These are phyloP conservation scores for Pestalotiopsis fici DNA, from an alignment of 2,329 filamentous ascomycete genomes.

Conservation along the genomic window DNA sequence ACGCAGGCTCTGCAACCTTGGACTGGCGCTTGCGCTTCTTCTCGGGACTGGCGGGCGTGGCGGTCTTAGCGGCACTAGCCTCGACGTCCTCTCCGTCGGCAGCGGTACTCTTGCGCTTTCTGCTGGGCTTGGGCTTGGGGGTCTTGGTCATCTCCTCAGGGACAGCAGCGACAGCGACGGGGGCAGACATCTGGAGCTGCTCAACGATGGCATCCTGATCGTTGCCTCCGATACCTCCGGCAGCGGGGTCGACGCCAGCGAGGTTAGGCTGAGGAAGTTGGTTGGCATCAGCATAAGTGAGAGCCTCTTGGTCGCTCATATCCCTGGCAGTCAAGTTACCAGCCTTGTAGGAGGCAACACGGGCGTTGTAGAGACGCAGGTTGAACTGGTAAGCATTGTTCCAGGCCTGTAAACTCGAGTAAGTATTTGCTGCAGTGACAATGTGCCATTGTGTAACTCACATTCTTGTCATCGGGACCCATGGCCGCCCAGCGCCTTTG, in stretches of 20 bases:
- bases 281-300: constrained; percentile 60
- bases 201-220: constrained; percentile 61
- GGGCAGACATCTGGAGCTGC: constrained; percentile 50
- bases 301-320: constrained; percentile 63
- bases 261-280: constrained; percentile 54
- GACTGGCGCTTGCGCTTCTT: constrained; percentile 64
- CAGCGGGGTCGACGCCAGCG: constrained; percentile 14
- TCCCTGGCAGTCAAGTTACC: constrained; percentile 59
- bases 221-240: constrained; percentile 42
- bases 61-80: constrained; percentile 34
- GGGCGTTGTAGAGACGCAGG: constrained; percentile 65
- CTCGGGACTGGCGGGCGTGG: constrained; percentile 55
- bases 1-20: constrained; percentile 53
- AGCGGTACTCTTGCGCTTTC: constrained; percentile 58
- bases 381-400: constrained; percentile 70
- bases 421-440: not conserved
- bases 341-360: constrained; percentile 65
- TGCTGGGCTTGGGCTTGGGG: constrained; percentile 54
- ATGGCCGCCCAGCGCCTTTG: constrained; percentile 84
- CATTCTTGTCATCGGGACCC: constrained; percentile 69
- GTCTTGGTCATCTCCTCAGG: constrained; percentile 54
- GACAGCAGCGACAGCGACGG: constrained; percentile 27
- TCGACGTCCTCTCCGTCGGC: constrained; percentile 44
- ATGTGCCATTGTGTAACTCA: constrained; percentile 25
- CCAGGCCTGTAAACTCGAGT: constrained; percentile 48